phyloP scores from a whole-genome alignment of 352 stramenopile species.

The Globisporangium uncinulatum region DNA sequence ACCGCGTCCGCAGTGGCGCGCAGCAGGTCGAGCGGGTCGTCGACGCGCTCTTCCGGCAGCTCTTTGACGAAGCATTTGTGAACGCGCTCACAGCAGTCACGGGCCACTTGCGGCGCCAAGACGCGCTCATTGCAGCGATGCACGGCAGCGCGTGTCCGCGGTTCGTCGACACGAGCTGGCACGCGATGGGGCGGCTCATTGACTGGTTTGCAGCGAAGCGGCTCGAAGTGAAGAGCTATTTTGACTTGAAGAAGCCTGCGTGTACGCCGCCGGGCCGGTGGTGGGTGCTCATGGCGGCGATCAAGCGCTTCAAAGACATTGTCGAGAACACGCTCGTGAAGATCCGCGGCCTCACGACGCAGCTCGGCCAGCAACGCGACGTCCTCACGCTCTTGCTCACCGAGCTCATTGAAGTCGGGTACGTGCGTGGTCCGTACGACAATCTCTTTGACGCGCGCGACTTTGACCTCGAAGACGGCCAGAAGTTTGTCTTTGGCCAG shows the following conservation, averaged over 20 bases:
- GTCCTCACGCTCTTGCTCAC: constrained; percentile 4
- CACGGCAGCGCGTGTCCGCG: constrained; percentile 7
- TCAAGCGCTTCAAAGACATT: constrained; percentile 13
- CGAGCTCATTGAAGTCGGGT: constrained; percentile 14
- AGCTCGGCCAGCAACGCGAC: constrained; percentile 10
- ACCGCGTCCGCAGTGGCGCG: constrained; percentile 10
- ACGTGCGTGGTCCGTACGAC: constrained; percentile 10
- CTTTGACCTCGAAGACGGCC: constrained; percentile 1
- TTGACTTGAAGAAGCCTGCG: constrained; percentile 10
- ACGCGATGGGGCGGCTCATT: constrained; percentile 7
- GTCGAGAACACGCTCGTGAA: constrained; percentile 3
- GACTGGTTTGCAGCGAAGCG: constrained; percentile 14
- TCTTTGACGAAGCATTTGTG: constrained; percentile 13
- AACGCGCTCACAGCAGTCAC: constrained; percentile 5
- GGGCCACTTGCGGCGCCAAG: constrained; percentile 8
- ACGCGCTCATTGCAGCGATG: constrained; percentile 8
- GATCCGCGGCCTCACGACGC: constrained; percentile 7
- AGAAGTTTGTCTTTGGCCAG: constrained; percentile 11
- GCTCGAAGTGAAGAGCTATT: constrained; percentile 8
- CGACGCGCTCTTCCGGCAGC: constrained; percentile 3
- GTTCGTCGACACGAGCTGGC: constrained; percentile 12
- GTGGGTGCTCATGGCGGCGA: constrained; percentile 15
- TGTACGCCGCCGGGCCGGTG: constrained; percentile 6
- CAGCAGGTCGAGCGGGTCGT: constrained; percentile 10
- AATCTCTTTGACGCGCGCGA: constrained; percentile 7